A percentile compares a stretch with the other conserved stretches of the same genome.
Conservation (phyloP, 768 basidiomycete species). For the Leccinum imitatum region DNA sequence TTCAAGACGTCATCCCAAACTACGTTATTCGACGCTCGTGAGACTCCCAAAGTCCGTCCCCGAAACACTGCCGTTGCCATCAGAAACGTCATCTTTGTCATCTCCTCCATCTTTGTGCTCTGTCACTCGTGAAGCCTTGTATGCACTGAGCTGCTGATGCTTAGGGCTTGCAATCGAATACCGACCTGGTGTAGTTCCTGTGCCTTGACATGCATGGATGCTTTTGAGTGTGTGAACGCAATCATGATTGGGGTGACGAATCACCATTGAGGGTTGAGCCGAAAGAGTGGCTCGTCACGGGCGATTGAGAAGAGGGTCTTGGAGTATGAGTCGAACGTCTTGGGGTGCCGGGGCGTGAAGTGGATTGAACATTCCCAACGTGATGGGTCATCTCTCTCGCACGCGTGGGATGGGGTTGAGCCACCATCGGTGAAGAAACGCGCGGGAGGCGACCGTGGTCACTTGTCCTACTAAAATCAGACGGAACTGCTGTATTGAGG, state of each 20-base stretch:
- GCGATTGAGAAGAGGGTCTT: constrained; percentile 32
- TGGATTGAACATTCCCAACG: constrained; percentile 15
- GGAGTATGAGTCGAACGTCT: constrained; percentile 28
- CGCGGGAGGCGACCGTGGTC: constrained; percentile 12
- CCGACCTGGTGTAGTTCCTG: constrained; percentile 24
- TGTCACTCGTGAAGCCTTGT: constrained; percentile 19
- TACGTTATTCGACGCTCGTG: constrained; percentile 47
- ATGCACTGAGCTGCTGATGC: constrained; percentile 19
- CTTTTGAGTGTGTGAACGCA: constrained; percentile 37
- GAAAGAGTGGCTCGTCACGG: constrained; percentile 33
- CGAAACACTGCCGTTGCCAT: constrained; percentile 40
- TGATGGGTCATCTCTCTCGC: constrained; percentile 20
- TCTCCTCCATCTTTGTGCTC: constrained; percentile 16
- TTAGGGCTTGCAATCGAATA: constrained; percentile 22
- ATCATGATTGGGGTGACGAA: constrained; percentile 42
- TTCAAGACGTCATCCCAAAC: neutral
- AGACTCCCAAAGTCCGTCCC: constrained; percentile 48
- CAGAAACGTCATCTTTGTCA: constrained; percentile 34
- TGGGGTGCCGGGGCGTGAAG: constrained; percentile 28
- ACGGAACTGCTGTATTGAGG: neutral
- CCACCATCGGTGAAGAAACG: constrained; percentile 20
- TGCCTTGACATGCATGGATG: constrained; percentile 32
- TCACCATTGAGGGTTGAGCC: constrained; percentile 49
- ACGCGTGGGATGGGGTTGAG: constrained; percentile 31
- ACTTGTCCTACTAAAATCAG: constrained; percentile 1